These are phyloP conservation scores for Rhododendron mucronatum DNA, from an alignment of 148 eudicot species.

Conservation along the genomic window DNA sequence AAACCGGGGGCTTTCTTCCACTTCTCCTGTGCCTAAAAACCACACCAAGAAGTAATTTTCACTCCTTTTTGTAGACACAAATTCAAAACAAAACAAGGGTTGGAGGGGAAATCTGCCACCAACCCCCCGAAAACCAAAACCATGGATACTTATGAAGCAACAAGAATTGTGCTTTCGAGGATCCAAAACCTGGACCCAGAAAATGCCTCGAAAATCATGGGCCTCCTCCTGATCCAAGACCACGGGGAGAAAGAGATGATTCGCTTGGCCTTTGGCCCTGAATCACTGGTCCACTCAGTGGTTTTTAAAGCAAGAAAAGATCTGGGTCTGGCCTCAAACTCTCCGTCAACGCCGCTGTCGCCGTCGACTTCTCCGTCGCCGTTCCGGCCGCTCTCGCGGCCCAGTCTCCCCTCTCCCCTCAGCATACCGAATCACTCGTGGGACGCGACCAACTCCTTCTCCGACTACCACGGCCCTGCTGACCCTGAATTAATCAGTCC, in stretches of 20 bases:
- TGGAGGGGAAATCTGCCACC: conserved; percentile 20
- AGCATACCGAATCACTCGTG: conserved; percentile 42
- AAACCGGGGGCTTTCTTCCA: not conserved
- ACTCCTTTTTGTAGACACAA: not conserved
- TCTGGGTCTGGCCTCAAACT: conserved; percentile 46
- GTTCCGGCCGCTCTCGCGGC: conserved; percentile 26
- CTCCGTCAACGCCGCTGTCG: conserved; percentile 37
- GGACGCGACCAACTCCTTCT: conserved; percentile 28
- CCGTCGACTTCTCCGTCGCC: conserved; percentile 46
- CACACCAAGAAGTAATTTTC: not conserved
- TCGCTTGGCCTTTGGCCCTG: conserved; percentile 87
- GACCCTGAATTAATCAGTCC: conserved; percentile 37
- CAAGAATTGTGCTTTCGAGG: conserved; percentile 66
- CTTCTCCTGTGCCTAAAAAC: not conserved
- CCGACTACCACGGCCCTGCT: conserved; percentile 30
- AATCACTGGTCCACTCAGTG: conserved; percentile 54
- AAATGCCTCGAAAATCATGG: conserved; percentile 90
- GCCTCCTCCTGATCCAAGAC: conserved; percentile 72
- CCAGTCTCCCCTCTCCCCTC: conserved; percentile 55
- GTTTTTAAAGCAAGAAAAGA: conserved; percentile 64
- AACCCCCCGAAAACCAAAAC: not conserved
- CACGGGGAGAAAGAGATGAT: conserved; percentile 96
- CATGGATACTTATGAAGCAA: conserved; percentile 94
- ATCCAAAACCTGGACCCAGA: conserved; percentile 75
- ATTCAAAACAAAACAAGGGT: not conserved